Evolutionary conservation across 306 rosid genomes (phyloP), one percentile per base, ranked within the genome.

Genomic region (Gleditsia sinensis): DNA sequence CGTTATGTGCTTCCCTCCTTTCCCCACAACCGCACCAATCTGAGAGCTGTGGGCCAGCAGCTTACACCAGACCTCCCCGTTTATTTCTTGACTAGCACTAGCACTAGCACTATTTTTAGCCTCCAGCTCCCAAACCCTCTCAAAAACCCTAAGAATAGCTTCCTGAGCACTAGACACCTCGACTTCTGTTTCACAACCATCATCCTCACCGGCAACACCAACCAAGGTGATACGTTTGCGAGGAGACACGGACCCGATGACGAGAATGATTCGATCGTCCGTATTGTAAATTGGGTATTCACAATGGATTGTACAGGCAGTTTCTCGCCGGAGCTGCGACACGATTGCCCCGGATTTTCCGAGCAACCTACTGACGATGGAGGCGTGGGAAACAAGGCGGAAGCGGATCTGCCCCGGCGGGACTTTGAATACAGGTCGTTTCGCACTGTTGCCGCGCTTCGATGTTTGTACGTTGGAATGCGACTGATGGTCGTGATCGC

Each of bases 21-120:
- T 88, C 12, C 90, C 93, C 45, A 86, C 81, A 48, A 88, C 83
- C 4, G 84, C 87, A 9, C 87, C 86, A 77, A 84, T 73, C 83
- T 86, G 93, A 56, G 89, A 83, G 6, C 68, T 72, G 71, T 84
- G 87, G 0, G 87, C 93, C 0, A 86, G 67, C 80, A 88, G 56
- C 70, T 78, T 86, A 24, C 87, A 83, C 27, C 76, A 20, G 3
- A 78, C 86, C 63, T 83, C 85, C 7, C 70, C 70, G 63, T 69
- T 63, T 6, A 27, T 19, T 0, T 66, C 36, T 51, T 81, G 61
- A 24, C 39, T 62, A 37, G 21, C 9, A 19, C 39, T 62, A 37
- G 21, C 9, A 19, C 27, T 72, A 33, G 21, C 14, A 45, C 76
- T 73, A 58, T 65, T 81, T 50, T 77, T 81, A 1, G 68, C 68